phyloP scores from a whole-genome alignment of 2,329 filamentous ascomycete species.

The Chaetomium globosum region DNA sequence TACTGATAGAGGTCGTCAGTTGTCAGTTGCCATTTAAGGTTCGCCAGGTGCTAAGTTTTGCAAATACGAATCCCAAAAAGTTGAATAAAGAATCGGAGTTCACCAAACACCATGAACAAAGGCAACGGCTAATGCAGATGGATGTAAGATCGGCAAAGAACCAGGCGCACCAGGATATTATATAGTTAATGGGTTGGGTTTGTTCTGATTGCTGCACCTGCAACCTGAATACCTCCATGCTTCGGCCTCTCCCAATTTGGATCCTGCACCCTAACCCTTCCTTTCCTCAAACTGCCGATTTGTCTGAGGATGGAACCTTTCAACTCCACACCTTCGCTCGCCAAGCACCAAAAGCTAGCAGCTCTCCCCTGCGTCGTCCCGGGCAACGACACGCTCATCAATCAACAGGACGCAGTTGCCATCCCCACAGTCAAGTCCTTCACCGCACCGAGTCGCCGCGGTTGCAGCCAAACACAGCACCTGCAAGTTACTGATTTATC shows the following conservation, averaged over 20 bases:
- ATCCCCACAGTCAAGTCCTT: slow-evolving; percentile 27
- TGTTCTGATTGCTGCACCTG: not conserved
- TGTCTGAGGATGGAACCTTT: not conserved
- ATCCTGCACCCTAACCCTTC: slow-evolving; percentile 30
- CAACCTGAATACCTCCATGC: not conserved
- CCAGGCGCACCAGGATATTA: not conserved
- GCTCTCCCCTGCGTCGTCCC: slow-evolving; percentile 28
- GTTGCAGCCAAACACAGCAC: slow-evolving; percentile 25
- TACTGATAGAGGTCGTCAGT: not conserved
- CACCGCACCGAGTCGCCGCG: slow-evolving; percentile 15
- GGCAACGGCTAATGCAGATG: not conserved
- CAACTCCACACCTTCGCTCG: slow-evolving; percentile 7
- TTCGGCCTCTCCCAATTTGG: not conserved
- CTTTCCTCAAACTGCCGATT: slow-evolving; percentile 8
- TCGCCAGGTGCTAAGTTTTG: not conserved
- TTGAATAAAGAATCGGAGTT: not conserved
- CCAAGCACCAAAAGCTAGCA: slow-evolving; percentile 7
- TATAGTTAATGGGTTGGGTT: not conserved
- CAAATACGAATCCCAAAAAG: not conserved
- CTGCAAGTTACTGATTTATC: slow-evolving; percentile 12
- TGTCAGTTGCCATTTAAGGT: no score
- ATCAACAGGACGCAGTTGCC: slow-evolving; percentile 31
- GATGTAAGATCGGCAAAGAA: not conserved
- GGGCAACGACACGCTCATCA: slow-evolving; percentile 33
- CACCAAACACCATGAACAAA: not conserved